These are phyloP conservation scores for Cladosporium cucumerinum DNA, from an alignment of 2,329 filamentous ascomycete genomes.

Conservation along the genomic window DNA sequence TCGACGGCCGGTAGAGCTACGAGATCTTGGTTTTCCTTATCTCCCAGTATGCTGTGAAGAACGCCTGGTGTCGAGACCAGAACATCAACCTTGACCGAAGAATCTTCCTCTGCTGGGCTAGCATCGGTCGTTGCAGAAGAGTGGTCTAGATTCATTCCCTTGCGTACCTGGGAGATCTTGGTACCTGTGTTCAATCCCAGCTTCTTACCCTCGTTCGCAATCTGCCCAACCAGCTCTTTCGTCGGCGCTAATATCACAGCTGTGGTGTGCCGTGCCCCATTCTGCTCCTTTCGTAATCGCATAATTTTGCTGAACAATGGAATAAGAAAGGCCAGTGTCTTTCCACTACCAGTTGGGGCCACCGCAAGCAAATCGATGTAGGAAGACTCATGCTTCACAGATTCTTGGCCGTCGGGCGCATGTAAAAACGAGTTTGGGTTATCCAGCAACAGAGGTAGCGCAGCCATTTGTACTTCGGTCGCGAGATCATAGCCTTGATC, in stretches of 20 bases:
- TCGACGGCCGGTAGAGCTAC: conserved; percentile 51
- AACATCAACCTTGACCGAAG: conserved; percentile 69
- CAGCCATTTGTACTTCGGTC: conserved; percentile 89
- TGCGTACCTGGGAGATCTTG: conserved; percentile 76
- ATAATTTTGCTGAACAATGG: conserved; percentile 74
- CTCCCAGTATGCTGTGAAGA: conserved; percentile 69
- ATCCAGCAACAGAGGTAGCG: conserved; percentile 70
- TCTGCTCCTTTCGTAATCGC: conserved; percentile 24
- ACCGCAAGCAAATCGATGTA: conserved; percentile 77
- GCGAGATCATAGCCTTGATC: conserved; percentile 83
- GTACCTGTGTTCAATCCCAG: conserved; percentile 72
- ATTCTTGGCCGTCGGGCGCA: conserved; percentile 26
- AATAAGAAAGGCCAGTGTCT: conserved; percentile 90
- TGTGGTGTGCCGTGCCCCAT: conserved; percentile 25
- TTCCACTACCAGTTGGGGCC: conserved; percentile 93
- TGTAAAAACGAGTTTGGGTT: conserved; percentile 51
- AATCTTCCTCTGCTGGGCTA: conserved; percentile 40
- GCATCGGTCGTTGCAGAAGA: conserved; percentile 42
- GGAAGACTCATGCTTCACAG: conserved; percentile 24
- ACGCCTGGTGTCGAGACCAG: conserved; percentile 76
- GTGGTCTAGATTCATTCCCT: conserved; percentile 62
- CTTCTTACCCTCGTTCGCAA: conserved; percentile 72
- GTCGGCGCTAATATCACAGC: conserved; percentile 50
- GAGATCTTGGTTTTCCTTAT: conserved; percentile 37
- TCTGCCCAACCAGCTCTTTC: conserved; percentile 49